Evolutionary conservation across 257 asterid species (phyloP).

Genomic region (Capsicum chinense): DNA sequence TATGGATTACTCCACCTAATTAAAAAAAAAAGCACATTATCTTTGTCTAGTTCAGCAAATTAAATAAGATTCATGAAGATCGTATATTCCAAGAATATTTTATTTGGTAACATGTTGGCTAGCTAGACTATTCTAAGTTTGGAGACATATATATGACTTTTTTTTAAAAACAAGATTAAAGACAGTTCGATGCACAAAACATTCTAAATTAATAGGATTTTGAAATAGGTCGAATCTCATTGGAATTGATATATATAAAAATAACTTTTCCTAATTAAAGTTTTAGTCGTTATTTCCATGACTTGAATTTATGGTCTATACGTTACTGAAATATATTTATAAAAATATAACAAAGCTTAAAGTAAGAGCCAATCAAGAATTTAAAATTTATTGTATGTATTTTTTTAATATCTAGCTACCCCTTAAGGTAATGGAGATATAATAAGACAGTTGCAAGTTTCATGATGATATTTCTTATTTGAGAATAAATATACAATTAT

Average conservation of each 20-base stretch:
- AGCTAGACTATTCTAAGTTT: neutral
- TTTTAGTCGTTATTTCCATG: no score
- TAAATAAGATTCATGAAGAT: neutral
- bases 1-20: neutral
- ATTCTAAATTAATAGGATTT: no score
- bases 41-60: constrained; percentile 19
- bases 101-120: neutral
- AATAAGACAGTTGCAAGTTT: neutral
- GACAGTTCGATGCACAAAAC: no score
- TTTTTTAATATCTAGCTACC: neutral
- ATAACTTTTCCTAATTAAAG: no score
- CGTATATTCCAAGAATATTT: neutral
- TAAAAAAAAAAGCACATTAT: neutral
- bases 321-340: no score
- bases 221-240: no score
- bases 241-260: no score
- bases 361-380: neutral
- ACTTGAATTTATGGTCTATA: no score
- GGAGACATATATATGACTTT: no score
- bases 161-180: no score
- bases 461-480: neutral
- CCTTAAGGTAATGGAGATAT: neutral
- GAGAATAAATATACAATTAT: neutral
- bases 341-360: neutral
- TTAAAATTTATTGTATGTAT: neutral